phyloP scores from a whole-genome alignment of 345 rosid genomes.

The Pugionium dolabratum region DNA sequence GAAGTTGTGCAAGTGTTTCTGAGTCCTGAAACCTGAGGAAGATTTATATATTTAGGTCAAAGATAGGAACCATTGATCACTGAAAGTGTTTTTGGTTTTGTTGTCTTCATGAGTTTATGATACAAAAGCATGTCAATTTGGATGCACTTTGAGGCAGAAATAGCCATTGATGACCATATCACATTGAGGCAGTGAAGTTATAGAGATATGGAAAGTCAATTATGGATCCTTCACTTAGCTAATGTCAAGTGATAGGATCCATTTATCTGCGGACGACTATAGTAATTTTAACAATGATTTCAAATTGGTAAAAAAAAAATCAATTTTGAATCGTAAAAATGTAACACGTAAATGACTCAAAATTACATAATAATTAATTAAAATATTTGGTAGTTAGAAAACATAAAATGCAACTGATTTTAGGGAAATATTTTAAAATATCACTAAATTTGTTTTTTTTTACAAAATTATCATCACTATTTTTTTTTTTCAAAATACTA shows the following conservation, averaged over 20 bases:
- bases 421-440: too few relatives aligned
- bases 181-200: neutral
- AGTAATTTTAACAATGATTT: neutral
- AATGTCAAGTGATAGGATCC: neutral
- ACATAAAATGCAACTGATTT: neutral
- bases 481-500: too few relatives aligned
- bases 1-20: neutral
- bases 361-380: neutral
- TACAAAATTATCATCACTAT: too few relatives aligned
- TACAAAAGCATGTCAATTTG: neutral
- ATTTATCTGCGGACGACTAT: neutral
- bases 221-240: neutral
- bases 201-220: neutral
- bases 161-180: constrained; percentile 7
- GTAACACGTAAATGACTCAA: neutral
- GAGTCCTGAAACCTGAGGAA: neutral
- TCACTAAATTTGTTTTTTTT: too few relatives aligned
- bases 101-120: neutral
- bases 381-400: neutral
- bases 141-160: neutral
- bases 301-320: neutral
- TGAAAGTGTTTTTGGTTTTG: neutral
- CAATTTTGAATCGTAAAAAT: neutral
- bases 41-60: neutral
- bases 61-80: neutral